phyloP scores from a whole-genome alignment of 2,329 filamentous ascomycete genomes.

The Seiridium unicorne region DNA sequence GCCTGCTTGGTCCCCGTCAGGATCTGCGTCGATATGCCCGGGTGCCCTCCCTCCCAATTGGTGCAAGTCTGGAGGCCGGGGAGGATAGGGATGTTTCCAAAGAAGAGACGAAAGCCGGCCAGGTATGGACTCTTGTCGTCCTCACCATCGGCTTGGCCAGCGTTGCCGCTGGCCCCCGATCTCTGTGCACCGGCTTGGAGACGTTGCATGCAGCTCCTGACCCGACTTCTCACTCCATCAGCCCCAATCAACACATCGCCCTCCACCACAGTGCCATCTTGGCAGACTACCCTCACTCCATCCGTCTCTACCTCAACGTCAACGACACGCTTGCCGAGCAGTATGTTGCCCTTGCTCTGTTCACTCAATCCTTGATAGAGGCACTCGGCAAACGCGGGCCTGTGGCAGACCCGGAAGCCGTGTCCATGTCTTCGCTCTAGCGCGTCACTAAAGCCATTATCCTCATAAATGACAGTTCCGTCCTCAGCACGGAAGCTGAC shows the following conservation, averaged over 20 bases:
- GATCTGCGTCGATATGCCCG: slow-evolving; percentile 6
- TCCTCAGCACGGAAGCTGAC: slow-evolving; percentile 2
- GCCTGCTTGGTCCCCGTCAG: slow-evolving; percentile 1
- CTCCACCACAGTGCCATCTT: slow-evolving; percentile 2
- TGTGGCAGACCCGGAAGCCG: not conserved
- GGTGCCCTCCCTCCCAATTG: not conserved
- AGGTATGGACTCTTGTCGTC: not conserved
- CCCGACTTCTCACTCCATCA: slow-evolving; percentile 1
- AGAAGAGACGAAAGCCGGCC: not conserved
- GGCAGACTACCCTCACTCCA: slow-evolving; percentile 3
- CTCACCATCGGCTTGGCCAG: not conserved
- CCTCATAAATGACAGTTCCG: not conserved
- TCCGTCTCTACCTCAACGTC: not conserved
- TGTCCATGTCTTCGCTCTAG: not conserved
- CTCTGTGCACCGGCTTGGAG: not conserved
- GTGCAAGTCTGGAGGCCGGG: not conserved
- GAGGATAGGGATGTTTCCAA: not conserved
- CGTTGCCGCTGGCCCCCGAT: not conserved
- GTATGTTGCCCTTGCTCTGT: not conserved
- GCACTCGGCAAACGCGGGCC: not conserved
- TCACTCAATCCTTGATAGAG: not conserved
- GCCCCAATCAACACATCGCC: slow-evolving; percentile 6
- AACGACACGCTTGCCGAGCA: not conserved
- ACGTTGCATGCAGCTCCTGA: not conserved
- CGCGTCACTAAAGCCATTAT: not conserved